These are phyloP conservation scores for Annulohypoxylon bovei DNA, from an alignment of 495 filamentous ascomycete genomes.

Conservation along the genomic window DNA sequence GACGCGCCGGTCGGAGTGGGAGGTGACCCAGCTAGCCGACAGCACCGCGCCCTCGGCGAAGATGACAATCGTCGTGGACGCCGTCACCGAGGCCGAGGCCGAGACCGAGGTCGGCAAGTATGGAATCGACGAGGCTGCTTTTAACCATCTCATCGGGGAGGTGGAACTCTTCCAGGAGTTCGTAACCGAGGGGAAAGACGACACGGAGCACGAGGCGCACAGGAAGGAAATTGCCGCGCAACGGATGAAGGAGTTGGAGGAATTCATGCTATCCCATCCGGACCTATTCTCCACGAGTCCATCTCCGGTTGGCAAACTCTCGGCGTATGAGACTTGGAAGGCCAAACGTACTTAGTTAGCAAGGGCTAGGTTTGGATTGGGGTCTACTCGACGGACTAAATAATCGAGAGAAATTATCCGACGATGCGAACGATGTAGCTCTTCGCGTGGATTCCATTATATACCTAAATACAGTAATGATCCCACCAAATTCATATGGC, in stretches of 20 bases:
- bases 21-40: slow-evolving; percentile 13
- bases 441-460: no score
- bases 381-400: no score
- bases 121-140: slow-evolving; percentile 3
- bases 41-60: slow-evolving; percentile 6
- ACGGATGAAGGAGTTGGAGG: slow-evolving; percentile 28
- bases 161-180: slow-evolving; percentile 29
- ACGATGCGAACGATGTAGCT: no score
- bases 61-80: slow-evolving; percentile 35
- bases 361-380: no score
- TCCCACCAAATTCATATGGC: no score
- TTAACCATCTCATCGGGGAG: slow-evolving; percentile 28
- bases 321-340: slow-evolving; percentile 28
- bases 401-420: no score
- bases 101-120: not conserved
- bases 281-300: slow-evolving; percentile 24
- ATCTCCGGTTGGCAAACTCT: slow-evolving; percentile 28
- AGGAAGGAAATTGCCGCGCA: slow-evolving; percentile 15
- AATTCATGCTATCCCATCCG: slow-evolving; percentile 20
- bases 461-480: no score
- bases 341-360: not conserved
- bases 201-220: slow-evolving; percentile 18
- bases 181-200: slow-evolving; percentile 22
- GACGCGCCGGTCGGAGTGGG: slow-evolving; percentile 19
- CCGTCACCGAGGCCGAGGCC: slow-evolving; percentile 24